Conservation (phyloP, 2,329 filamentous ascomycete genomes). For the Sporothrix mexicana region DNA sequence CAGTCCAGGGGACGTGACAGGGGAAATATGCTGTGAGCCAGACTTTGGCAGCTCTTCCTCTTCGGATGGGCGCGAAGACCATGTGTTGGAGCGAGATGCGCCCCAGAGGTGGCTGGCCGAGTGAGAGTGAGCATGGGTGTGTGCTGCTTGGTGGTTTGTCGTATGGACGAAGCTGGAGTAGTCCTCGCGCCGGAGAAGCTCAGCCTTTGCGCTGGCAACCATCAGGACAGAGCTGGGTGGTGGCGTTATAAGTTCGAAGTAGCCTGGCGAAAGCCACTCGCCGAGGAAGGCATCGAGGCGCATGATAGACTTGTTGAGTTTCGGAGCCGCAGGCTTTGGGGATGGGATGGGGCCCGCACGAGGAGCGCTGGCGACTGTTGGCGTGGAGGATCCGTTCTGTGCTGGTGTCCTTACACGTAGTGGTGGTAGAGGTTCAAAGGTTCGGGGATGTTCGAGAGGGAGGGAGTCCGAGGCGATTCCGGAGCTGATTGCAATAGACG, state of each 20-base stretch:
- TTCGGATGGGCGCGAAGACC: constrained; percentile 21
- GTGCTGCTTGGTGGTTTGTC: constrained; percentile 41
- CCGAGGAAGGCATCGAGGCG: constrained; percentile 91
- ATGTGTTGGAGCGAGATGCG: constrained; percentile 33
- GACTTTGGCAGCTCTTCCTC: constrained; percentile 22
- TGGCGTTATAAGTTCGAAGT: constrained; percentile 90
- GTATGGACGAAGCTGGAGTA: constrained; percentile 57
- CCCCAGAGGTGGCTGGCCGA: constrained; percentile 50
- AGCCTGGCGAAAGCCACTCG: constrained; percentile 93
- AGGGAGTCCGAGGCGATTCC: constrained; percentile 72
- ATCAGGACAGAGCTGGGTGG: constrained; percentile 86
- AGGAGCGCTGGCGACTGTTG: neutral
- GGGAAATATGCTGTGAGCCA: constrained; percentile 14
- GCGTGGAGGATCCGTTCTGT: neutral
- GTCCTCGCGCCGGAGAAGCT: constrained; percentile 78
- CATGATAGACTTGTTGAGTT: constrained; percentile 64
- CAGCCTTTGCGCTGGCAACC: constrained; percentile 86
- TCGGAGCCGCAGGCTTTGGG: neutral
- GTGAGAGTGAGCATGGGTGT: constrained; percentile 40
- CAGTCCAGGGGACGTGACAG: constrained; percentile 28
- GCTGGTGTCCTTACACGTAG: neutral
- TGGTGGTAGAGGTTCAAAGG: constrained; percentile 25
- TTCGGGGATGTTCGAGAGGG: constrained; percentile 38
- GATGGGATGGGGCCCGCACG: neutral
- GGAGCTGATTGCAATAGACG: constrained; percentile 83